These are phyloP conservation scores for Chlorencoelia australis DNA, from an alignment of 2,329 filamentous ascomycete species.

Conservation along the genomic window DNA sequence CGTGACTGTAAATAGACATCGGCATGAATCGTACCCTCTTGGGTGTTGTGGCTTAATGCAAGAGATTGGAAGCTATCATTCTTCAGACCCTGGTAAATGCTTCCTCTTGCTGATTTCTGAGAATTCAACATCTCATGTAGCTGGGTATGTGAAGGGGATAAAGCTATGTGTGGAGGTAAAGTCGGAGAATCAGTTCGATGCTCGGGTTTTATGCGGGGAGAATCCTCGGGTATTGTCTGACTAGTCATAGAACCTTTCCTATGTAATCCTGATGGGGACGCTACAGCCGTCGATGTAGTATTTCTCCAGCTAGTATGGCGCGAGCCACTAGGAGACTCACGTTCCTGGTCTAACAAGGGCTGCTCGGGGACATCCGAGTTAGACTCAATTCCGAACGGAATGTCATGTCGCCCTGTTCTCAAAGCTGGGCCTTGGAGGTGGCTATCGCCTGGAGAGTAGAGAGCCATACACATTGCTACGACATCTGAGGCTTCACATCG, in stretches of 20 bases:
- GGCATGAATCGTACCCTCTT: conserved; percentile 18
- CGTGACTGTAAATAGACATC: conserved; percentile 24
- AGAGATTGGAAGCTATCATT: conserved; percentile 46
- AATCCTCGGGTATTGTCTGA: conserved; percentile 34
- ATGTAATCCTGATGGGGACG: conserved; percentile 31
- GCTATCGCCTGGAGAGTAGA: conserved; percentile 36
- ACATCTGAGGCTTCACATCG: conserved; percentile 73
- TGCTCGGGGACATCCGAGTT: conserved; percentile 23
- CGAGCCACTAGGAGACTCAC: conserved; percentile 17
- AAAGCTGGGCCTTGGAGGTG: conserved; percentile 1
- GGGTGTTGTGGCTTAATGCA: conserved; percentile 16
- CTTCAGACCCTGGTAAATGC: conserved; percentile 42
- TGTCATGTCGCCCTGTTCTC: too few relatives aligned
- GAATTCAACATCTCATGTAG: conserved; percentile 51
- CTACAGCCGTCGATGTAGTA: conserved; percentile 36
- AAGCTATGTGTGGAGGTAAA: conserved; percentile 39
- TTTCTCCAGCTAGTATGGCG: conserved; percentile 41
- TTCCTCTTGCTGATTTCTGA: conserved; percentile 47
- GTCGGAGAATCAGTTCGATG: conserved; percentile 49
- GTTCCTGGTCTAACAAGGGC: conserved; percentile 16
- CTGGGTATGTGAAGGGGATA: conserved; percentile 42
- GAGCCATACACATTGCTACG: conserved; percentile 66
- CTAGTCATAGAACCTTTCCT: conserved; percentile 42
- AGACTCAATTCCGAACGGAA: conserved; percentile 12
- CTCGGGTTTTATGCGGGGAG: conserved; percentile 19